Conservation (phyloP, 306 rosid species). For the Medicago truncatula region DNA sequence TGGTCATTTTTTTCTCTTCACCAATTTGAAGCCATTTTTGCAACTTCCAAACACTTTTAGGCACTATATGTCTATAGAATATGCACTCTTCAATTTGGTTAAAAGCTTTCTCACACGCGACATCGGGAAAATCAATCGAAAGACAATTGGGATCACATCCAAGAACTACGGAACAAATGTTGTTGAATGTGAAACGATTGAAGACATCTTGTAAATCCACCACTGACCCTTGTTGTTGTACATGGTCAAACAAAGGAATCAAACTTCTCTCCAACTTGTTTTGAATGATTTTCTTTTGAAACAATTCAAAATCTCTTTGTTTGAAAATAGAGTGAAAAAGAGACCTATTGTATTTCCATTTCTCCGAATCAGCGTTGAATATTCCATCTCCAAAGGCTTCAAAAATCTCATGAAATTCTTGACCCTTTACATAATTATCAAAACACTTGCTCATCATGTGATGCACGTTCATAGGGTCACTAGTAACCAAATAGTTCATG, state of each 20-base stretch:
- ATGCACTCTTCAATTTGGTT: slow-evolving; percentile 38
- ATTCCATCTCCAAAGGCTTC: slow-evolving; percentile 52
- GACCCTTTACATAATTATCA: slow-evolving; percentile 43
- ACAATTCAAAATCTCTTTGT: neutral
- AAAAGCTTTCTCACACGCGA: slow-evolving; percentile 51
- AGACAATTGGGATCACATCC: slow-evolving; percentile 55
- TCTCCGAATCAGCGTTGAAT: slow-evolving; percentile 39
- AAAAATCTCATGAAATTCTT: slow-evolving; percentile 40
- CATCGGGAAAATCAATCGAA: slow-evolving; percentile 44
- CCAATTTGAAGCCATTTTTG: slow-evolving; percentile 55
- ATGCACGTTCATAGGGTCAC: slow-evolving; percentile 49
- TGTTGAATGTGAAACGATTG: slow-evolving; percentile 48
- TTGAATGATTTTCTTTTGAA: slow-evolving; percentile 33
- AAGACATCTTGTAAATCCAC: slow-evolving; percentile 54
- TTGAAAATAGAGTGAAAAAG: slow-evolving; percentile 36
- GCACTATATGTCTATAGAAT: slow-evolving; percentile 41
- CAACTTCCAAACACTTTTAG: slow-evolving; percentile 52
- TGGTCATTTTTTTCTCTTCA: slow-evolving; percentile 37
- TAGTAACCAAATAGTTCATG: slow-evolving; percentile 33
- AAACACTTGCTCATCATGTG: slow-evolving; percentile 44
- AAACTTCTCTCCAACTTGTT: slow-evolving; percentile 29
- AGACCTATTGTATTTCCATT: slow-evolving; percentile 44
- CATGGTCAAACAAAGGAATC: slow-evolving; percentile 32
- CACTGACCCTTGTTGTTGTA: neutral
- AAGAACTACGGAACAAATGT: slow-evolving; percentile 43